These are phyloP conservation scores for Penicillium freii DNA, from an alignment of 2,329 filamentous ascomycete species.

Conservation along the genomic window DNA sequence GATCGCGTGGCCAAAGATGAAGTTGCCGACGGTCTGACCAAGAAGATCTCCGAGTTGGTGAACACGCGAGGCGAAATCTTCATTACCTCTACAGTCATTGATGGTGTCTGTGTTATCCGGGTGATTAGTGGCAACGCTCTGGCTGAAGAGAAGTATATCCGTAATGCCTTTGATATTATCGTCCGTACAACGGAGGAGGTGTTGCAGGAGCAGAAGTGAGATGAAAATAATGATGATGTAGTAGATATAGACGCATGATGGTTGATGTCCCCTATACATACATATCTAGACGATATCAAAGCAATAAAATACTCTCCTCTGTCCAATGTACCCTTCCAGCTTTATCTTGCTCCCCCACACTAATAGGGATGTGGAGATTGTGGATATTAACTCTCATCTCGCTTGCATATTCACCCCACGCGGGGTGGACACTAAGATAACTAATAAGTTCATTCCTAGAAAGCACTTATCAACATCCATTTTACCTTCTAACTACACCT, in stretches of 20 bases:
- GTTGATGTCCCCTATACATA: neutral
- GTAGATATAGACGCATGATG: neutral
- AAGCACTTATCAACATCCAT: neutral
- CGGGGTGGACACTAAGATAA: neutral
- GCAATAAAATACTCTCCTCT: neutral
- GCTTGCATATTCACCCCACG: conserved; percentile 1
- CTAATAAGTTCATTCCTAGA: neutral
- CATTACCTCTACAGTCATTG: conserved; percentile 73
- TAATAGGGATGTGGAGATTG: neutral
- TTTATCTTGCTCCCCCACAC: neutral
- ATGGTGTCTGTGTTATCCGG: conserved; percentile 72
- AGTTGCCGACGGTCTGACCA: conserved; percentile 66
- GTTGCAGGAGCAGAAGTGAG: conserved; percentile 12
- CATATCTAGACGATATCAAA: neutral
- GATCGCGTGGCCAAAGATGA: conserved; percentile 41
- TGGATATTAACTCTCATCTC: neutral
- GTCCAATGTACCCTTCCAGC: neutral
- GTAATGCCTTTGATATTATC: conserved; percentile 71
- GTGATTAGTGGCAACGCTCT: conserved; percentile 71
- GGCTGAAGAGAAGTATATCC: conserved; percentile 70
- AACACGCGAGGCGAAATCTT: conserved; percentile 76
- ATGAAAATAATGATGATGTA: neutral
- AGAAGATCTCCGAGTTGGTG: conserved; percentile 70
- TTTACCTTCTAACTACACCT: neutral
- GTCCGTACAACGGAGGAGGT: conserved; percentile 62